A percentile compares a stretch with the other conserved stretches of the same genome.
Conservation (phyloP, 2,329 filamentous ascomycete genomes). For the Diaporthe ampelina region DNA sequence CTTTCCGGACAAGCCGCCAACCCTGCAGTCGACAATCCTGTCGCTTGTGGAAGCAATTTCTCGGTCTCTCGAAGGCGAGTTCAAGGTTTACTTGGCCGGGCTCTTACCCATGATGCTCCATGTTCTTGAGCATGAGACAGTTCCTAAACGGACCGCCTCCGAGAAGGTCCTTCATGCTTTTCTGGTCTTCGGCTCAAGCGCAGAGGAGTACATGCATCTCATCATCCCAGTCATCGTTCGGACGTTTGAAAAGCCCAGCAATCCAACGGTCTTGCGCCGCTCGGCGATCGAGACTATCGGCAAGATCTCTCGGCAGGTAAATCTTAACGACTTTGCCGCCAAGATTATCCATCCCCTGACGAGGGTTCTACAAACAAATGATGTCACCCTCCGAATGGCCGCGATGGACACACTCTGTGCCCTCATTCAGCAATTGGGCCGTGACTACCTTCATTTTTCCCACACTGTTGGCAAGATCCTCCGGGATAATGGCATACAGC, state of each 20-base stretch:
- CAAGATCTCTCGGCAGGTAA: slow-evolving; percentile 94
- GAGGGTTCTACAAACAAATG: slow-evolving; percentile 81
- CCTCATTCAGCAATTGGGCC: slow-evolving; percentile 94
- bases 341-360: slow-evolving; percentile 96
- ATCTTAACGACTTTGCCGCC: slow-evolving; percentile 95
- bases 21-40: slow-evolving; percentile 91
- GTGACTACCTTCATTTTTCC: slow-evolving; percentile 95
- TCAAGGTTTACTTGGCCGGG: slow-evolving; percentile 94
- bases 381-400: slow-evolving; percentile 80
- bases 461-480: slow-evolving; percentile 92
- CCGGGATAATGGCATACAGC: slow-evolving; percentile 83
- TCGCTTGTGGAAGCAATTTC: slow-evolving; percentile 94
- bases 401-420: slow-evolving; percentile 96
- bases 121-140: slow-evolving; percentile 88
- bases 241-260: slow-evolving; percentile 90
- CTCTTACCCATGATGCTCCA: slow-evolving; percentile 94
- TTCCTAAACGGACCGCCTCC: slow-evolving; percentile 82
- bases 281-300: slow-evolving; percentile 95
- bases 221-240: slow-evolving; percentile 96
- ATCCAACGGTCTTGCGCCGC: slow-evolving; percentile 84
- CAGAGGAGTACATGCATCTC: slow-evolving; percentile 99
- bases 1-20: slow-evolving; percentile 81
- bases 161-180: slow-evolving; percentile 96
- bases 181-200: slow-evolving; percentile 93
- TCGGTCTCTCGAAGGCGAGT: slow-evolving; percentile 94